phyloP scores from a whole-genome alignment of 495 filamentous ascomycete genomes.

The Xylaria intraflava region DNA sequence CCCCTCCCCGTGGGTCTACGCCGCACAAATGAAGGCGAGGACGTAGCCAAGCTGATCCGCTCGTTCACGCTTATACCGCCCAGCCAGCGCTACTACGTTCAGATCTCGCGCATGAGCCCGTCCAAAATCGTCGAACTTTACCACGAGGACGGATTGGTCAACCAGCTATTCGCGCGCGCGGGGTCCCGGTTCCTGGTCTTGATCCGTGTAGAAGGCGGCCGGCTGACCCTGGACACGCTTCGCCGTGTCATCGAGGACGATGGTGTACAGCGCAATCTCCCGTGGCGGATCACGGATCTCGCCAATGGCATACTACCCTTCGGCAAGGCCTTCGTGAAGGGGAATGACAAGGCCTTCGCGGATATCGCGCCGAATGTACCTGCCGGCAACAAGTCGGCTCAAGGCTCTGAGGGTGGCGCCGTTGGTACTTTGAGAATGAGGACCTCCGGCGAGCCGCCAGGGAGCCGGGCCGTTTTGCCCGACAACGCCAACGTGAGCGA shows the following conservation, averaged over 20 bases:
- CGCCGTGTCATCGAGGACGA: constrained; percentile 36
- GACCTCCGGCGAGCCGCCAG: too few relatives aligned
- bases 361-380: background rate
- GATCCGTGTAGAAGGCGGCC: constrained; percentile 38
- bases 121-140: constrained; percentile 32
- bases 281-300: constrained; percentile 32
- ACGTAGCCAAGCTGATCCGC: constrained; percentile 35
- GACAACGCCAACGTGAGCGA: background rate
- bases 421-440: background rate
- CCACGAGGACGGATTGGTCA: constrained; percentile 29
- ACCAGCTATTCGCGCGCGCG: constrained; percentile 22
- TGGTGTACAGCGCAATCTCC: constrained; percentile 36
- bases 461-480: too few relatives aligned
- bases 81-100: constrained; percentile 16
- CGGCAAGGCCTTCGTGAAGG: constrained; percentile 19
- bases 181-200: constrained; percentile 36
- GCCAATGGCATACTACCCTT: constrained; percentile 20
- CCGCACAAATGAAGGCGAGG: constrained; percentile 32
- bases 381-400: background rate
- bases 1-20: constrained; percentile 18
- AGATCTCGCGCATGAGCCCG: constrained; percentile 20
- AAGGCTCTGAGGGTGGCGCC: background rate
- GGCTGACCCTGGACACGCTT: constrained; percentile 23
- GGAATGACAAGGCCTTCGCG: constrained; percentile 1
- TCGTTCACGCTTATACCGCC: constrained; percentile 50